Evolutionary conservation across 805 yeast genomes (phyloP).

Genomic region (Wickerhamiella spandovensis): DNA sequence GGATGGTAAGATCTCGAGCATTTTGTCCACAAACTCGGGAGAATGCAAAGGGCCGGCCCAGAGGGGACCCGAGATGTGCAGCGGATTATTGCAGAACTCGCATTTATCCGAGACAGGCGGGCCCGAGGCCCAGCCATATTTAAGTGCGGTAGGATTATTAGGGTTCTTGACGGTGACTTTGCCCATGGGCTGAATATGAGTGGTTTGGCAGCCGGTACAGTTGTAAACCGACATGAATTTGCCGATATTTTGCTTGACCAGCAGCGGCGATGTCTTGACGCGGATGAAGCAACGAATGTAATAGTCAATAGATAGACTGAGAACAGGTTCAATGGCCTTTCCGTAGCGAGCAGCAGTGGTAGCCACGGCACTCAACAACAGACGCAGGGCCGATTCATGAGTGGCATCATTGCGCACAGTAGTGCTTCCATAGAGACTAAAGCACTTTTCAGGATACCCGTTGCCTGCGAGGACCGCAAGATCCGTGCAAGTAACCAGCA

Average conservation of each 20-base stretch:
- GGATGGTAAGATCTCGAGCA: constrained; percentile 40
- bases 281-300: constrained; percentile 77
- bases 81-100: constrained; percentile 50
- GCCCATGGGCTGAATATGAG: constrained; percentile 63
- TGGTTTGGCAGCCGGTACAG: constrained; percentile 79
- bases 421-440: constrained; percentile 86
- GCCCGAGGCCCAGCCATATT: constrained; percentile 54
- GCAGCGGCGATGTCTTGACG: constrained; percentile 63
- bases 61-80: constrained; percentile 92
- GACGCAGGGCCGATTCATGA: constrained; percentile 85
- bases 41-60: constrained; percentile 78
- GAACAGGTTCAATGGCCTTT: constrained; percentile 71
- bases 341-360: constrained; percentile 83
- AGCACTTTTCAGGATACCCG: constrained; percentile 94
- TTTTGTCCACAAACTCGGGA: constrained; percentile 46
- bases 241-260: constrained; percentile 67
- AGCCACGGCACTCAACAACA: constrained; percentile 65
- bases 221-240: constrained; percentile 66
- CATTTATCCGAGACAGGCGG: constrained; percentile 52
- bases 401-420: constrained; percentile 75
- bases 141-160: constrained; percentile 19
- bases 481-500: constrained; percentile 92
- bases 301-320: constrained; percentile 80
- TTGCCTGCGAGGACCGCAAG: constrained; percentile 90
- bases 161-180: constrained; percentile 27